Evolutionary conservation across 257 asterid genomes (phyloP), one percentile per base, ranked within the genome.

Genomic region (Anisodus acutangulus): DNA sequence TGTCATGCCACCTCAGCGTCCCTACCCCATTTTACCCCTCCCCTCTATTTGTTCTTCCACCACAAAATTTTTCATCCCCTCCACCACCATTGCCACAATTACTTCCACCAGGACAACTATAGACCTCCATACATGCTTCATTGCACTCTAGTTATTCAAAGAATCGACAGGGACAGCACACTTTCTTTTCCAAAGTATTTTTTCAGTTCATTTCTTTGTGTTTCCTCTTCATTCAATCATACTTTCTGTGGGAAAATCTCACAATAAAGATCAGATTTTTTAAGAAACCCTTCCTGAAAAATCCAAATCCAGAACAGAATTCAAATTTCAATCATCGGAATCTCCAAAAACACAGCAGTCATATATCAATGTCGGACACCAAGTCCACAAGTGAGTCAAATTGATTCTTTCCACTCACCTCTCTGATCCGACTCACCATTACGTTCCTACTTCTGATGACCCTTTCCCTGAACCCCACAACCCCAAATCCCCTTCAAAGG

Each of bases 381-480:
- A 98, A 96, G 78, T 95, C 99, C 99, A 67, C 89, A 88, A 53
- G 82, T 91, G 79, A 94, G 98, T 86, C 97, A 87, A 84, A 82
- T 86, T 37, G 99, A 95, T 19, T 86, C 94, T 0, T 95, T 90
- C 85, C 97, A 94, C 89, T 93, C 99, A 12, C 97, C 97, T 2
- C 95, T 89, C 71, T 97, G 94, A 66, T 92, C 55, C 85, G 92
- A 92, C 4, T 93, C 98, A 2, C 98, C 98, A 9, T 67, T 92
- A 51, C 96, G 90, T 82, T 91, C 93, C 83, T 31, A 31, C 35
- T 31, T 31, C 35, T 31, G 97, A 93, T 83, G 98, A 92, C 49
- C 93, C 93, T 0, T 22, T 17, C 45, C 85, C 83, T 79, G 92
- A 82, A 1, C 85, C 88, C 45, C 85, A 88, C 78, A 79, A 70